These are phyloP conservation scores for Rhynchospora pubera DNA, from an alignment of 176 grass and related monocot species.

Conservation along the genomic window DNA sequence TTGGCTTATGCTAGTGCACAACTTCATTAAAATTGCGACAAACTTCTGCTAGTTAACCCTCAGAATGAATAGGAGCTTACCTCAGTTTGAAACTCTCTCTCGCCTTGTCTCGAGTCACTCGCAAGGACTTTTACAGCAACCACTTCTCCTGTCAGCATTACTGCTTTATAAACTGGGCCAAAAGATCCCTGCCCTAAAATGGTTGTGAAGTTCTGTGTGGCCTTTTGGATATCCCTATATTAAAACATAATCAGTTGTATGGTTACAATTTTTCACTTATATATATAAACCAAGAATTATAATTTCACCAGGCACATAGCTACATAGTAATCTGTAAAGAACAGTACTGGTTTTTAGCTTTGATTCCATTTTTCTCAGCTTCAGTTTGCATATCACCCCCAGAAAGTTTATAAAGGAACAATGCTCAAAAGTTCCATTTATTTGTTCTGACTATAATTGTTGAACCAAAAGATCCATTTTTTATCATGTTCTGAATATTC, in stretches of 20 bases:
- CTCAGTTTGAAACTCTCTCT: slow-evolving; percentile 95
- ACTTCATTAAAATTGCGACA: neutral
- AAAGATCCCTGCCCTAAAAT: slow-evolving; percentile 94
- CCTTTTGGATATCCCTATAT: slow-evolving; percentile 84
- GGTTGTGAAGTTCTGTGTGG: slow-evolving; percentile 86
- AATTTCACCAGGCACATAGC: neutral
- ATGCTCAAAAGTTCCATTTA: neutral
- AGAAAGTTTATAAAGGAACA: neutral
- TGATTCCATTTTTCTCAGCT: neutral
- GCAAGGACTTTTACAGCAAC: slow-evolving; percentile 91
- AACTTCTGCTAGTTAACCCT: neutral
- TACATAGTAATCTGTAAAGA: neutral
- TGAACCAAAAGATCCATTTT: neutral
- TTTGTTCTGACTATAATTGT: neutral
- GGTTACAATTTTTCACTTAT: neutral
- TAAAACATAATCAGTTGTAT: neutral
- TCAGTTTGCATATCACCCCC: neutral
- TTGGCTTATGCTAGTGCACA: neutral
- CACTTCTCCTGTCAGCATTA: slow-evolving; percentile 77
- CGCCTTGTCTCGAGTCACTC: slow-evolving; percentile 82
- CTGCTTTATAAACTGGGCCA: slow-evolving; percentile 89
- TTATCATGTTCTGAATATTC: neutral
- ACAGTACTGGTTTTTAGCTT: neutral
- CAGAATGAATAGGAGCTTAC: slow-evolving; percentile 21
- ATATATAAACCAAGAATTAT: neutral